Evolutionary conservation across 2,329 filamentous ascomycete species (phyloP).

Genomic region (Alternaria hordeiaustralica): DNA sequence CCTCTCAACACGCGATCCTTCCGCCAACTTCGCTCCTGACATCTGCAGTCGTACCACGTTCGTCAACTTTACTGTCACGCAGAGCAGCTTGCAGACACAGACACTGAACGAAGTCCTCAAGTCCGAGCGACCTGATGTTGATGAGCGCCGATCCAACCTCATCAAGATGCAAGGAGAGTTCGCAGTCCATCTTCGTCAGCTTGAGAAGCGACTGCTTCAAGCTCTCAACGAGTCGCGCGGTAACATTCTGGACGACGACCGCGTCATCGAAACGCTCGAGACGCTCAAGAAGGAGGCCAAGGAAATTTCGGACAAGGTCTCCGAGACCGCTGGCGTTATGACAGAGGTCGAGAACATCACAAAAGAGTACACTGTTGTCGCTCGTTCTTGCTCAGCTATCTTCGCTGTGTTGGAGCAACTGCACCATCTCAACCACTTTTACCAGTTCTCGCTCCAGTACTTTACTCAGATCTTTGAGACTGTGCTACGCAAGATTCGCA

Average conservation of each 20-base stretch:
- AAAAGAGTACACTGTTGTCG: conserved; percentile 90
- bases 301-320: conserved; percentile 95
- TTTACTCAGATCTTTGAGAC: conserved; percentile 97
- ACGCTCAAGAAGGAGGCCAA: conserved; percentile 97
- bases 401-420: conserved; percentile 97
- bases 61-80: conserved; percentile 98
- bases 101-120: conserved; percentile 97
- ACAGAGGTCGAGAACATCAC: conserved; percentile 96
- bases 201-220: conserved; percentile 92
- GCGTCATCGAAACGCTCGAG: conserved; percentile 96
- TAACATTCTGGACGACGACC: conserved; percentile 97
- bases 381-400: conserved; percentile 92
- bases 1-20: conserved; percentile 93
- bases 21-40: conserved; percentile 92
- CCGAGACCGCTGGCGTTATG: conserved; percentile 97
- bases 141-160: conserved; percentile 93
- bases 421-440: conserved; percentile 98
- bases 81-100: conserved; percentile 97
- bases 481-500: conserved; percentile 82
- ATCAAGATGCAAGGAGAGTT: conserved; percentile 99
- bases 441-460: conserved; percentile 98
- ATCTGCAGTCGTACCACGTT: conserved; percentile 98
- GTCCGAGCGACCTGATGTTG: conserved; percentile 94
- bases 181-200: conserved; percentile 93
- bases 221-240: conserved; percentile 96